These are phyloP conservation scores for Melanopsichium pennsylvanicum DNA, from an alignment of 1,284 basidiomycete species.

Conservation along the genomic window DNA sequence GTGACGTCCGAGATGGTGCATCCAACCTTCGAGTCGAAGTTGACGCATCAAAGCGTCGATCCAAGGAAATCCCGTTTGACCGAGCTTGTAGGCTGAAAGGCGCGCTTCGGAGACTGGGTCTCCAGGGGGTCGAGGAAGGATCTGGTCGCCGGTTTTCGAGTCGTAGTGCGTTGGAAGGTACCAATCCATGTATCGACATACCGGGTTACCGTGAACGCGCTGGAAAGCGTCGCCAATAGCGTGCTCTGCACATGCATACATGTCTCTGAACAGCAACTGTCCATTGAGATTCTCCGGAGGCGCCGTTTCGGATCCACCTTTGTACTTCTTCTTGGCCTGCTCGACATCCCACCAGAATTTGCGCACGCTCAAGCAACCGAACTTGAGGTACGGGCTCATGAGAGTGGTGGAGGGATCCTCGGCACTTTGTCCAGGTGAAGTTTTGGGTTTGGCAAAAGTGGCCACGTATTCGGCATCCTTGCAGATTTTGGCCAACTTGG, in stretches of 20 bases:
- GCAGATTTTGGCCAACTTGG: conserved; percentile 67
- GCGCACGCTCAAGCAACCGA: conserved; percentile 69
- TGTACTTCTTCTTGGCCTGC: conserved; percentile 50
- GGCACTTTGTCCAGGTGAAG: conserved; percentile 52
- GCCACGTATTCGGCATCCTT: conserved; percentile 67
- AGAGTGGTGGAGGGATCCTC: conserved; percentile 63
- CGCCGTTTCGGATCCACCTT: conserved; percentile 42
- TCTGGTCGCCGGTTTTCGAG: conserved; percentile 60
- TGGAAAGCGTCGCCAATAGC: conserved; percentile 67
- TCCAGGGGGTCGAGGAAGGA: conserved; percentile 67
- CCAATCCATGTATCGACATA: conserved; percentile 68
- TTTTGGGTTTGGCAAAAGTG: conserved; percentile 70
- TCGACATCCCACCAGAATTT: conserved; percentile 53
- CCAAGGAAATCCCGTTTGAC: conserved; percentile 70
- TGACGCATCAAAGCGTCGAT: conserved; percentile 70
- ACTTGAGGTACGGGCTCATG: conserved; percentile 69
- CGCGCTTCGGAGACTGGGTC: conserved; percentile 67
- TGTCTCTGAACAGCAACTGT: conserved; percentile 68
- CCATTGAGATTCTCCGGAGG: conserved; percentile 55
- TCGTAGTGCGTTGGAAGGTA: conserved; percentile 68
- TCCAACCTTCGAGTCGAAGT: conserved; percentile 67
- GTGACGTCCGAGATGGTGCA: conserved; percentile 69
- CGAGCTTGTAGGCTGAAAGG: conserved; percentile 68
- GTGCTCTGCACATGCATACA: conserved; percentile 68
- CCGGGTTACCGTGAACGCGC: conserved; percentile 67